Conservation (phyloP, 306 rosid genomes). For the Morella rubra region DNA sequence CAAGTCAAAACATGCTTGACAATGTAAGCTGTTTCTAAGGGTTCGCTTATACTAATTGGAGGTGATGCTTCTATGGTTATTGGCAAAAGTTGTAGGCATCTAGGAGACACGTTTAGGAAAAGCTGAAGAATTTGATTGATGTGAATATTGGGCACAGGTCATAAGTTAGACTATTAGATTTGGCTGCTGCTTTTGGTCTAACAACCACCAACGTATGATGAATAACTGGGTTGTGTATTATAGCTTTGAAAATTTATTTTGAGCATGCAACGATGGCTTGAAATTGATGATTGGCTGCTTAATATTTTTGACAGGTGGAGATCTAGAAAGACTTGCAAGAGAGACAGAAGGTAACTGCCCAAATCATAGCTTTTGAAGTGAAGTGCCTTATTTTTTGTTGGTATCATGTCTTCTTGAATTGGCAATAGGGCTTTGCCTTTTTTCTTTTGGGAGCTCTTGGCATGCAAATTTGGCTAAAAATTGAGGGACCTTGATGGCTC, state of each 20-base stretch:
- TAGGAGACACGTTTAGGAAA: background rate
- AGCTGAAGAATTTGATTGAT: background rate
- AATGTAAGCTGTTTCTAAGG: background rate
- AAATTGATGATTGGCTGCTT: conserved; percentile 8
- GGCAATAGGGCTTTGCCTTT: background rate
- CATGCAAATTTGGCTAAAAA: background rate
- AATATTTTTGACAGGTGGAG: conserved; percentile 54
- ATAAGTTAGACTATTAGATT: background rate
- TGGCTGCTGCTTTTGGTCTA: background rate
- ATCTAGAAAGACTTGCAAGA: conserved; percentile 74
- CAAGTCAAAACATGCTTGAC: background rate
- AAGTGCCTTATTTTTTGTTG: background rate
- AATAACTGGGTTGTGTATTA: background rate
- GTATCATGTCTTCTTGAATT: conserved; percentile 1
- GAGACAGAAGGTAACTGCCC: conserved; percentile 70
- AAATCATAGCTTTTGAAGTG: background rate
- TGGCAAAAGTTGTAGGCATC: background rate
- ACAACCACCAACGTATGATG: background rate
- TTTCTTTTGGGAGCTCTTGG: background rate
- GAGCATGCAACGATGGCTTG: background rate
- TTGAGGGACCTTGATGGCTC: conserved; percentile 1
- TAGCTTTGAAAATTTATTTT: background rate
- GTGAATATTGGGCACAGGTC: background rate
- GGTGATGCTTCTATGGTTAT: background rate
- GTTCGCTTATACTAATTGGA: background rate